Conservation (phyloP, 306 rosid species). For the Canavalia ensiformis region DNA sequence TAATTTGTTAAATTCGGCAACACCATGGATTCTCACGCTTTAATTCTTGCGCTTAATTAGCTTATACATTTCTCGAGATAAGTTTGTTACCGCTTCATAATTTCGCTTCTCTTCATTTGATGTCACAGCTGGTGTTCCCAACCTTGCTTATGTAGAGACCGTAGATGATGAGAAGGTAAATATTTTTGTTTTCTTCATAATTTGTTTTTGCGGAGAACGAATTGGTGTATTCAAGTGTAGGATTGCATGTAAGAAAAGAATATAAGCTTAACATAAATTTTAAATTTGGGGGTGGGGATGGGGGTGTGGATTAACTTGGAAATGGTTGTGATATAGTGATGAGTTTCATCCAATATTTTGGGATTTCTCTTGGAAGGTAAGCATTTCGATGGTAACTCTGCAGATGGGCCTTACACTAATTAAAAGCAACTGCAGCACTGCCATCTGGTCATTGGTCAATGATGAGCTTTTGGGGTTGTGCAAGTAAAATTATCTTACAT, state of each 20-base stretch:
- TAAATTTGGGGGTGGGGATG: neutral
- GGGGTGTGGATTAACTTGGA: constrained; percentile 6
- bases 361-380: constrained; percentile 25
- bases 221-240: constrained; percentile 14
- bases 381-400: neutral
- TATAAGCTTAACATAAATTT: neutral
- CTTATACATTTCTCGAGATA: constrained; percentile 23
- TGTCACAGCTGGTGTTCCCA: constrained; percentile 77
- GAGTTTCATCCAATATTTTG: constrained; percentile 30
- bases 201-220: constrained; percentile 55
- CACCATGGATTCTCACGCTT: too few species aligned
- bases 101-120: constrained; percentile 28
- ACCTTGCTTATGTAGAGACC: constrained; percentile 80
- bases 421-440: neutral
- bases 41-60: neutral
- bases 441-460: neutral
- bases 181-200: constrained; percentile 1
- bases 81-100: neutral
- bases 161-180: constrained; percentile 90
- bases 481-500: constrained; percentile 10
- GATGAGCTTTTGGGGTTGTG: neutral
- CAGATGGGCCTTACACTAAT: neutral
- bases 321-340: neutral
- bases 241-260: constrained; percentile 12
- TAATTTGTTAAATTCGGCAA: too few species aligned